Evolutionary conservation across 148 eudicot genomes (phyloP).

Genomic region (Heliosperma pusillum): DNA sequence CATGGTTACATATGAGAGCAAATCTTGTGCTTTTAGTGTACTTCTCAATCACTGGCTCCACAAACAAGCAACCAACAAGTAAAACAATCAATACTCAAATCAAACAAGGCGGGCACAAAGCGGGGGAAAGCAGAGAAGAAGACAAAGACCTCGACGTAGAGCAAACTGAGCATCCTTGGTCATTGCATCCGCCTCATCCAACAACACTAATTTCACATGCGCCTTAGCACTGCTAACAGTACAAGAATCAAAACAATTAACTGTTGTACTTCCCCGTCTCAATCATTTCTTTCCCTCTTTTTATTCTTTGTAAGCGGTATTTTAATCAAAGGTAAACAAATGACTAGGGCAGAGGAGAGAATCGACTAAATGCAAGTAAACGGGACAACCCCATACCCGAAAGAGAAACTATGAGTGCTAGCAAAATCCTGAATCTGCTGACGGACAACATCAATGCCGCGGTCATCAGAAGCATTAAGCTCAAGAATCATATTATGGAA

Average conservation of each 20-base stretch:
- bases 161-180: conserved; percentile 99
- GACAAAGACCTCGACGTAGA: conserved; percentile 73
- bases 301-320: too few relatives aligned
- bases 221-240: conserved; percentile 50
- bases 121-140: neutral
- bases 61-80: conserved; percentile 16
- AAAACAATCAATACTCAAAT: neutral
- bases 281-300: too few relatives aligned
- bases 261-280: too few relatives aligned
- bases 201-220: conserved; percentile 78
- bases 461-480: conserved; percentile 96
- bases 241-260: too few relatives aligned
- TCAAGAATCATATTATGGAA: conserved; percentile 88
- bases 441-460: conserved; percentile 95
- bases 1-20: conserved; percentile 89
- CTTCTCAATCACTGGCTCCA: conserved; percentile 81
- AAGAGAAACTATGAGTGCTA: conserved; percentile 92
- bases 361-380: too few relatives aligned
- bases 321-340: too few relatives aligned
- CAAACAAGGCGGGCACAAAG: neutral
- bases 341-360: too few relatives aligned
- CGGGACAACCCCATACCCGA: conserved; percentile 38
- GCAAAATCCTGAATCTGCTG: conserved; percentile 99
- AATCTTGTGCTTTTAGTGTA: conserved; percentile 92
- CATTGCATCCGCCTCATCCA: conserved; percentile 99